phyloP scores from a whole-genome alignment of 1,284 basidiomycete species.

The Heterobasidion irregulare region DNA sequence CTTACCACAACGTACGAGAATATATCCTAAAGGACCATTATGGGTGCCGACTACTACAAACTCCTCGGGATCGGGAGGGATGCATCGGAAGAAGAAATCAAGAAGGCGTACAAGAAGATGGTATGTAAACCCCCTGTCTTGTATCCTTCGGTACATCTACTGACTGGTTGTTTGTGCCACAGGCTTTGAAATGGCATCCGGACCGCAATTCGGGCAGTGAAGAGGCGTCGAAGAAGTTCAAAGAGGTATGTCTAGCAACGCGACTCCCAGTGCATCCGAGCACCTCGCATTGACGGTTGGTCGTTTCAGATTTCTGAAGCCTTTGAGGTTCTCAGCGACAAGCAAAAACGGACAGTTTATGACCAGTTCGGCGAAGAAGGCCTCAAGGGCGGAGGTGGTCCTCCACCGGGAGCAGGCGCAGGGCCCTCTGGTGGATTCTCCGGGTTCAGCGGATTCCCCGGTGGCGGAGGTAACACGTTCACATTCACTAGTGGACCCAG shows the following conservation, averaged over 20 bases:
- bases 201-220: conserved; percentile 81
- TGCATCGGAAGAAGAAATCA: conserved; percentile 61
- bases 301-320: conserved; percentile 78
- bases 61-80: conserved; percentile 66
- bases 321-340: conserved; percentile 92
- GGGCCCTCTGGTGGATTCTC: conserved; percentile 15
- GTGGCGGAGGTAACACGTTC: conserved; percentile 44
- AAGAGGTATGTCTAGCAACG: conserved; percentile 52
- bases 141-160: neutral
- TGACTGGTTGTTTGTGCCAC: conserved; percentile 5
- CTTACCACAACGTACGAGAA: neutral
- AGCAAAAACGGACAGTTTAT: conserved; percentile 88
- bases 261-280: neutral
- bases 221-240: conserved; percentile 85
- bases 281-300: neutral
- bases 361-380: conserved; percentile 98
- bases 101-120: conserved; percentile 47
- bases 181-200: conserved; percentile 61
- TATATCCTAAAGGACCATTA: conserved; percentile 17
- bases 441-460: conserved; percentile 44
- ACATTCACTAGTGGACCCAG: conserved; percentile 51
- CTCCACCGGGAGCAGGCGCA: conserved; percentile 28
- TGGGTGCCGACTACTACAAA: conserved; percentile 82
- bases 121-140: conserved; percentile 16
- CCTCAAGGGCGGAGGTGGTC: conserved; percentile 64